Evolutionary conservation across 163 green algal genomes (phyloP).

Genomic region (Scenedesmus sp.): DNA sequence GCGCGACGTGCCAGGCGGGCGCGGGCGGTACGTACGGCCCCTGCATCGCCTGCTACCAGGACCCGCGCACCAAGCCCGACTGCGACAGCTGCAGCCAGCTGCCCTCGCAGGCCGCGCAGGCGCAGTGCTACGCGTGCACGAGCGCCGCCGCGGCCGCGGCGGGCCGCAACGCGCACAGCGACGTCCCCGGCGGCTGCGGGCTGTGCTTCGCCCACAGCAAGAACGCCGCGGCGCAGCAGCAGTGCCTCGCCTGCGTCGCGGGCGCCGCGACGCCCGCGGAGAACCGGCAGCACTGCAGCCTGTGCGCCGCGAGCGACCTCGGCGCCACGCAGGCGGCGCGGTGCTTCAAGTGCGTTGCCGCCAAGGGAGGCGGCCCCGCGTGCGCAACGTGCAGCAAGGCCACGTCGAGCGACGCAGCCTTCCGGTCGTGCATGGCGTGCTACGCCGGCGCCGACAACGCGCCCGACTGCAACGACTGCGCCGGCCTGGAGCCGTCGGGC

Average conservation of each 20-base stretch:
- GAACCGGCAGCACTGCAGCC: not conserved
- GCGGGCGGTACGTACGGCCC: not conserved
- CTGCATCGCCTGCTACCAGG: slow-evolving; percentile 16
- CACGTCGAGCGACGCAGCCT: not conserved
- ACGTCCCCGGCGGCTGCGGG: slow-evolving; percentile 10
- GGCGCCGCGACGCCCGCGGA: not conserved
- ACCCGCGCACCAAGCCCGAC: not conserved
- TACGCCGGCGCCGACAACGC: not conserved
- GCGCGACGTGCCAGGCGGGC: slow-evolving; percentile 12
- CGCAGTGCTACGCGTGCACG: slow-evolving; percentile 17
- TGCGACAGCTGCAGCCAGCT: slow-evolving; percentile 23
- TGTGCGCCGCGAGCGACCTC: not conserved
- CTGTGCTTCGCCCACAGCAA: slow-evolving; percentile 27
- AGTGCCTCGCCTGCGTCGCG: slow-evolving; percentile 14
- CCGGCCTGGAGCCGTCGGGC: not conserved
- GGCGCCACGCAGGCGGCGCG: not conserved
- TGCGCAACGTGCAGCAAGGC: not conserved
- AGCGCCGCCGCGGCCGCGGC: not conserved
- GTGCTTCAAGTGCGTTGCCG: slow-evolving; percentile 14
- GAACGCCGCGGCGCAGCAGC: not conserved
- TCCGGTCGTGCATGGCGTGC: slow-evolving; percentile 13
- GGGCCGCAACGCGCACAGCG: too few species aligned
- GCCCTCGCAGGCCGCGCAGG: not conserved
- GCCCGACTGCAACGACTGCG: slow-evolving; percentile 21
- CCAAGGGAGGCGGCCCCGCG: not conserved